Evolutionary conservation across 352 stramenopile genomes (phyloP), one percentile per base, ranked within the genome.

Genomic region (Phytophthora rubi): DNA sequence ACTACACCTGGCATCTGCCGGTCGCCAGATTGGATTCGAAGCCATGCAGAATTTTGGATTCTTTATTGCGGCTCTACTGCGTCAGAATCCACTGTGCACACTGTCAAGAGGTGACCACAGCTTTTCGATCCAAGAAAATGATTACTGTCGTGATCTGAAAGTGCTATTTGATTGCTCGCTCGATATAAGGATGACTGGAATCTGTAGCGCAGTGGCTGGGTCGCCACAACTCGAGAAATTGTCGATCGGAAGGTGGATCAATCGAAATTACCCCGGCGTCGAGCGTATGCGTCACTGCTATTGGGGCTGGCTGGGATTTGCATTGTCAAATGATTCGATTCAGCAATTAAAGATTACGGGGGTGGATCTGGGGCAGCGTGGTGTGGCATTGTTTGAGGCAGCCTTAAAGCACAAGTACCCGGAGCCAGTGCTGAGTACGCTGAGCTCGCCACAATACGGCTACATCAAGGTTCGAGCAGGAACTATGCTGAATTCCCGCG

Each of bases 11-110:
- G 42, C 9, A 6, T 16, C 5, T 21, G 5, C 42, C 16, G 15
- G 16, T 48, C 13, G 16, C 6, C 42, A 48, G 16, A 48, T 48
- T 16, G 13, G 5, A 21, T 16, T 8, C 10, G 13, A 48, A 21
- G 18, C 21, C 6, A 49, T 59, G 53, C 15, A 9, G 16, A 48
- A 59, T 33, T 33, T 49, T 49, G 53, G 53, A 35, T 59, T 49
- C 21, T 12, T 49, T 13, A 21, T 48, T 30, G 16, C 42, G 13
- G 16, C 16, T 21, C 15, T 48, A 48, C 13, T 48, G 16, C 16
- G 15, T 6, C 13, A 21, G 12, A 16, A 53, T 13, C 47, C 47
- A 30, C 47, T 16, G 12, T 48, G 42, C 13, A 6, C 12, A 18
- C 42, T 2, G 12, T 8, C 42, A 48, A 48, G 5, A 48, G 42